Conservation (phyloP, 768 basidiomycete genomes). For the Boletus subcaerulescens region DNA sequence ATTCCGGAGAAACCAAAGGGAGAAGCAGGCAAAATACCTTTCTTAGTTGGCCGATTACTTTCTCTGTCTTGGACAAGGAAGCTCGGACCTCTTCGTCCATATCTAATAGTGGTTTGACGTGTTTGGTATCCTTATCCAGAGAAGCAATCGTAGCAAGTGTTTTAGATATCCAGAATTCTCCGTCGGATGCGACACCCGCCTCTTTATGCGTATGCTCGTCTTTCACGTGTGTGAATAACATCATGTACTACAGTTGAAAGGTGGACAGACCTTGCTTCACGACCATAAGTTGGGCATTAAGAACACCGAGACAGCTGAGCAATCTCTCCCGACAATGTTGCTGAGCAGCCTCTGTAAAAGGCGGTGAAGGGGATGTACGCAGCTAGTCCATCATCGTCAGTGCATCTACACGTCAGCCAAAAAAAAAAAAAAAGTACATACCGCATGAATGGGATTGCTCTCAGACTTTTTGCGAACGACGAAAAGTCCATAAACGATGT, state of each 20-base stretch:
- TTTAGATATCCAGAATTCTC: conserved; percentile 76
- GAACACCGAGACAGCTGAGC: conserved; percentile 69
- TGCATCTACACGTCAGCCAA: not conserved
- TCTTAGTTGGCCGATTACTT: conserved; percentile 40
- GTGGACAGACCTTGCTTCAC: conserved; percentile 48
- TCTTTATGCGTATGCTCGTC: conserved; percentile 52
- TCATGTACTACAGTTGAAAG: not conserved
- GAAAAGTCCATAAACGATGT: conserved; percentile 80
- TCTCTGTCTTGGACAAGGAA: conserved; percentile 45
- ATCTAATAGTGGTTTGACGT: conserved; percentile 51
- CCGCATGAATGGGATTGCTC: conserved; percentile 57
- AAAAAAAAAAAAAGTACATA: conserved; percentile 42
- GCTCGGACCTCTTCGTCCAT: conserved; percentile 52
- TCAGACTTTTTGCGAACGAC: conserved; percentile 67
- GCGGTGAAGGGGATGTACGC: conserved; percentile 57
- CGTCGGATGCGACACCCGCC: conserved; percentile 64
- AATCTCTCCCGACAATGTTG: conserved; percentile 66
- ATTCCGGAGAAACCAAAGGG: not conserved
- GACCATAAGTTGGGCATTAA: conserved; percentile 54
- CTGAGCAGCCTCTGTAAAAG: conserved; percentile 71
- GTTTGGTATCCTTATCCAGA: conserved; percentile 68
- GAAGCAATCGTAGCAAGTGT: conserved; percentile 52
- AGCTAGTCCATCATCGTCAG: conserved; percentile 36
- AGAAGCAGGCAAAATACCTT: conserved; percentile 34
- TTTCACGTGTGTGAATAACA: conserved; percentile 3